Evolutionary conservation across 495 filamentous ascomycete genomes (phyloP).

Genomic region (Clohesyomyces aquaticus): DNA sequence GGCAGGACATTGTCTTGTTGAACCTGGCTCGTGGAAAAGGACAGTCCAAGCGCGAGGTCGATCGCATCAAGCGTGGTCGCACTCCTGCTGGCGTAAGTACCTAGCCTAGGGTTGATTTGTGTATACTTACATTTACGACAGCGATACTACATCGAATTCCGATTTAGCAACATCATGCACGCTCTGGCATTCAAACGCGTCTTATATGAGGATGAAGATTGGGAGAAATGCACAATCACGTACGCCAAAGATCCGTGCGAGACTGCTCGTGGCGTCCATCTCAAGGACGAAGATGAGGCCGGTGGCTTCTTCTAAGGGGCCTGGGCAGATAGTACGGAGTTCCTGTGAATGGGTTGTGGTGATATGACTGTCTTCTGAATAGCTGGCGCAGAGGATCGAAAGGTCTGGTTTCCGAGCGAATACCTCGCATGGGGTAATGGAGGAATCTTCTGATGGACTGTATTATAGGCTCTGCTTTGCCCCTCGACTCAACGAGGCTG

Average conservation of each 20-base stretch:
- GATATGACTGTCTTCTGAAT: too few species aligned
- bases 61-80: constrained; percentile 47
- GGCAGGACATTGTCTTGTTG: constrained; percentile 42
- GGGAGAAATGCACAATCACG: constrained; percentile 51
- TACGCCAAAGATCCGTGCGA: constrained; percentile 53
- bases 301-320: background rate
- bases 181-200: constrained; percentile 49
- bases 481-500: too few species aligned
- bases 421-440: too few species aligned
- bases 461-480: too few species aligned
- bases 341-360: too few species aligned
- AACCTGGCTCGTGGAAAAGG: constrained; percentile 43
- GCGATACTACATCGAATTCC: constrained; percentile 49
- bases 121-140: constrained; percentile 23
- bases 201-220: constrained; percentile 49
- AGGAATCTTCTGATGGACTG: too few species aligned
- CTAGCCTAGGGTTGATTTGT: background rate
- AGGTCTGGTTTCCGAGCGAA: too few species aligned
- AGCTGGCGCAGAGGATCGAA: too few species aligned
- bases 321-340: background rate
- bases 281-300: constrained; percentile 26
- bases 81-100: constrained; percentile 47
- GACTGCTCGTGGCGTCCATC: constrained; percentile 24
- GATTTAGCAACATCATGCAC: constrained; percentile 51
- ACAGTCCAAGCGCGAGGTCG: constrained; percentile 44